Conservation (phyloP, 176 grass and related monocot species). For the Oropetium thomaeum region DNA sequence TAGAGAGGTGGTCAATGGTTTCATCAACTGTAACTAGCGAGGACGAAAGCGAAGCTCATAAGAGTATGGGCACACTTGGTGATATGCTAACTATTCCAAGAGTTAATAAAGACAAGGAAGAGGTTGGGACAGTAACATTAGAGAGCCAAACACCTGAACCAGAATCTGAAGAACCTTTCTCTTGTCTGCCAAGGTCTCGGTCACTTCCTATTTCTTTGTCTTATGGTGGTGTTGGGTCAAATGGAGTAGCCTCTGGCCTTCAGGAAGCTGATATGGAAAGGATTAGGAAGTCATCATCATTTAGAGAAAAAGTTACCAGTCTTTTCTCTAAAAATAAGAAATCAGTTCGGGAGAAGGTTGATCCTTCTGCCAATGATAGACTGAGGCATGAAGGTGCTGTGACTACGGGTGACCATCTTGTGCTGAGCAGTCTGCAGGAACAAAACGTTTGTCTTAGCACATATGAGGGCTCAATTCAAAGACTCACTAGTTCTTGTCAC, state of each 20-base stretch:
- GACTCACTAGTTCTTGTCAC: conserved; percentile 32
- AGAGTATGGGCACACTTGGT: conserved; percentile 66
- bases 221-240: conserved; percentile 34
- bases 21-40: conserved; percentile 44
- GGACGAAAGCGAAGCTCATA: conserved; percentile 53
- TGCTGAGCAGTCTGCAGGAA: conserved; percentile 3
- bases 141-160: conserved; percentile 21
- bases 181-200: conserved; percentile 63
- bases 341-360: conserved; percentile 27
- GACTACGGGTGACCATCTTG: conserved; percentile 26
- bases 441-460: neutral
- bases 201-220: conserved; percentile 66
- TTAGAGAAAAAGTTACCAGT: conserved; percentile 74
- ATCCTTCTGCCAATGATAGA: conserved; percentile 28
- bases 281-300: conserved; percentile 57
- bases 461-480: conserved; percentile 26
- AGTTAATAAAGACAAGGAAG: conserved; percentile 50
- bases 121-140: conserved; percentile 19
- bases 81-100: conserved; percentile 84
- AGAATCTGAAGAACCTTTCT: conserved; percentile 36
- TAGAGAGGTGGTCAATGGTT: conserved; percentile 81
- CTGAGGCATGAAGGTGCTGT: conserved; percentile 10
- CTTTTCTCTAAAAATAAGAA: conserved; percentile 84
- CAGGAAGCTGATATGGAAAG: conserved; percentile 51
- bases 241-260: conserved; percentile 22